Conservation (phyloP, 129 eudicot species). For the Saussurea involucrata region DNA sequence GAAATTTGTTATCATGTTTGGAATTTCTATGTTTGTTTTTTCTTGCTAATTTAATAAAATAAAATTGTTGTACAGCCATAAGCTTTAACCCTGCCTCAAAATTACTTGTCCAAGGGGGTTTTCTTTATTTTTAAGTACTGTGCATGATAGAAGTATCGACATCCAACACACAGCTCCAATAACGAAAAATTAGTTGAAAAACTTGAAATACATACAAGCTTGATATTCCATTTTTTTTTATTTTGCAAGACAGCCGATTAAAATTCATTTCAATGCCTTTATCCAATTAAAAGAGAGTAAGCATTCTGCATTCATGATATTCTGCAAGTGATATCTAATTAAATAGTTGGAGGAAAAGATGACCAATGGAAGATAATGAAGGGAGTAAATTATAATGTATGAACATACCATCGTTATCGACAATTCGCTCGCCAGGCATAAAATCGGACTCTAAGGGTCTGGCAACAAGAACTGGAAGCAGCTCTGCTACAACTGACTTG, state of each 20-base stretch:
- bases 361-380: neutral
- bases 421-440: constrained; percentile 54
- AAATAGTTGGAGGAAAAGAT: neutral
- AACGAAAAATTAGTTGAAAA: neutral
- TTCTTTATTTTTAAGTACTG: neutral
- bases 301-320: neutral
- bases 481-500: constrained; percentile 68
- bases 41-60: neutral
- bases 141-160: neutral
- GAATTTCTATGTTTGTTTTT: neutral
- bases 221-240: neutral
- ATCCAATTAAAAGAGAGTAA: neutral
- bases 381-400: neutral
- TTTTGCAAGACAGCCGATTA: neutral
- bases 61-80: neutral
- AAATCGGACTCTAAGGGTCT: constrained; percentile 57
- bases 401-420: constrained; percentile 75
- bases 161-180: neutral
- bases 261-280: neutral
- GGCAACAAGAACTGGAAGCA: constrained; percentile 69
- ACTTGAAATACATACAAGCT: neutral
- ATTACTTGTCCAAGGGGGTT: neutral
- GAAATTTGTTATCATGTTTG: neutral
- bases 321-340: neutral
- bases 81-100: neutral